Conservation (phyloP, 2,329 filamentous ascomycete species). For the Apiospora hydei region DNA sequence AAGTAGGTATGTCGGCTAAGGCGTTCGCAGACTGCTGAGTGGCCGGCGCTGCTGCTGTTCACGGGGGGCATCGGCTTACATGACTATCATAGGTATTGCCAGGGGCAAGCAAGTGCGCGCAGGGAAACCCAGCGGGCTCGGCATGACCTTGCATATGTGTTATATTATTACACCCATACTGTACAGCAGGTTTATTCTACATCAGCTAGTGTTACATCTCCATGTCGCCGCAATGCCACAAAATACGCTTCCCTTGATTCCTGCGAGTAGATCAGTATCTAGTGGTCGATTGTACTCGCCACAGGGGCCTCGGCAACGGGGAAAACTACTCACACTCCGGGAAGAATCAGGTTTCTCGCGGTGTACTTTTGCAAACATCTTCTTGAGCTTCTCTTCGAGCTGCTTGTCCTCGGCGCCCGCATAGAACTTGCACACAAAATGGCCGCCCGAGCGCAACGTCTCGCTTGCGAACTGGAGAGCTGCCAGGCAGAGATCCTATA, state of each 20-base stretch:
- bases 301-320: background rate
- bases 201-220: slow-evolving; percentile 43
- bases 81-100: background rate
- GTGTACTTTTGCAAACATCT: slow-evolving; percentile 80
- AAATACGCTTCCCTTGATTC: slow-evolving; percentile 89
- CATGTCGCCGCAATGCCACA: slow-evolving; percentile 76
- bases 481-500: slow-evolving; percentile 85
- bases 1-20: background rate
- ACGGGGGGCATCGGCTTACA: background rate
- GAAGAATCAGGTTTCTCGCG: slow-evolving; percentile 93
- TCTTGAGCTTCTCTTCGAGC: slow-evolving; percentile 76
- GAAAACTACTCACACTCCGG: slow-evolving; percentile 69
- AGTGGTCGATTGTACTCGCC: slow-evolving; percentile 12
- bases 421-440: slow-evolving; percentile 98
- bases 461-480: slow-evolving; percentile 87
- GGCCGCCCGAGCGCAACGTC: slow-evolving; percentile 80
- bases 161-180: background rate
- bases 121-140: background rate
- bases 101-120: background rate
- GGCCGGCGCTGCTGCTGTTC: background rate
- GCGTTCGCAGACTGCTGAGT: background rate
- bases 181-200: slow-evolving; percentile 21
- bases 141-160: background rate
- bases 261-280: slow-evolving; percentile 49
- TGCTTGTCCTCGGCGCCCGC: slow-evolving; percentile 86